These are phyloP conservation scores for Primulina tabacum DNA, from an alignment of 257 asterid genomes.

Conservation along the genomic window DNA sequence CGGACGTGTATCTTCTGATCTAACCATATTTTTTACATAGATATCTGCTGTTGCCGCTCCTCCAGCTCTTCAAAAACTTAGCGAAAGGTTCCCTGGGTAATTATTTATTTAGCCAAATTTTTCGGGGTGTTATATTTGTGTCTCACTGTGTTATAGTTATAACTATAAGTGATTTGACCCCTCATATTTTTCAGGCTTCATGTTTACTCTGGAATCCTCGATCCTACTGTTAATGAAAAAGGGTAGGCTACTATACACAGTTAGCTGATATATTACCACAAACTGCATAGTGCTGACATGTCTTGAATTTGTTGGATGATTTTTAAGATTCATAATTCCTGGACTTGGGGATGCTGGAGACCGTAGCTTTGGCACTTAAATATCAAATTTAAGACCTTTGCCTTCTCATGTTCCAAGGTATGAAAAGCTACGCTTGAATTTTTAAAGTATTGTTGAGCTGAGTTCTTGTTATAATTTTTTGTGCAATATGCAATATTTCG, in stretches of 20 bases:
- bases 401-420: constrained; percentile 18
- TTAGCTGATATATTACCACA: constrained; percentile 8
- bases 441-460: constrained; percentile 8
- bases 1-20: constrained; percentile 1
- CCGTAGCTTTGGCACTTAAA: constrained; percentile 88
- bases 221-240: constrained; percentile 69
- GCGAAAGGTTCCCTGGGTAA: constrained; percentile 92
- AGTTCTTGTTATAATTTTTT: not conserved
- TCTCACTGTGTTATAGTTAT: constrained; percentile 8
- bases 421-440: constrained; percentile 11
- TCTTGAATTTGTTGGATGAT: constrained; percentile 19
- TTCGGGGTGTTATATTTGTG: not conserved
- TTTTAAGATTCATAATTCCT: constrained; percentile 82
- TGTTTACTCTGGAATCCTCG: constrained; percentile 84
- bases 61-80: constrained; percentile 77
- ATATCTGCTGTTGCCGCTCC: constrained; percentile 89
- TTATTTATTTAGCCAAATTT: constrained; percentile 4
- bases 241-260: constrained; percentile 47
- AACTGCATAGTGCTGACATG: constrained; percentile 3
- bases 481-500: not conserved
- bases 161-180: not conserved
- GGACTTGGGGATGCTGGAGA: constrained; percentile 98
- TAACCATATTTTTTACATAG: constrained; percentile 37
- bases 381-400: constrained; percentile 7
- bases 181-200: constrained; percentile 63